A percentile compares a stretch with the other conserved stretches of the same genome.
Evolutionary conservation across 108 stramenopile species (phyloP).

Genomic region (Aurantiochytrium sp.): DNA sequence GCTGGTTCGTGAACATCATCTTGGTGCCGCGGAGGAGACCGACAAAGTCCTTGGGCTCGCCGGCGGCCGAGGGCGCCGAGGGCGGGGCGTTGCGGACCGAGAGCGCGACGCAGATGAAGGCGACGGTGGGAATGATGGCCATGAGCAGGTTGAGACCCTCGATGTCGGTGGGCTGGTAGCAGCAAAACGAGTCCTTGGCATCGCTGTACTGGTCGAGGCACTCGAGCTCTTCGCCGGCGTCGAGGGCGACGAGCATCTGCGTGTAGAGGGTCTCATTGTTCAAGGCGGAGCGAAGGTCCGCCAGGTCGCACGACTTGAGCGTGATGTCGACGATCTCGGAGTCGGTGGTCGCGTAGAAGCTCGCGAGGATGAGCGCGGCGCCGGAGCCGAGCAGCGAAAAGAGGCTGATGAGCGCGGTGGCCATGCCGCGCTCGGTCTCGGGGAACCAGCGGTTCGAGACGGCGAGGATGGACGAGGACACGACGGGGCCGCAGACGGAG

Average conservation of each 20-base stretch:
- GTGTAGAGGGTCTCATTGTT: too few species aligned
- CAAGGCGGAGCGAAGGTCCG: too few species aligned
- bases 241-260: not conserved
- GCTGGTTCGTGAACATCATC: not conserved
- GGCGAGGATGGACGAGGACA: not conserved
- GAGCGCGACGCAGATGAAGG: not conserved
- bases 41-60: not conserved
- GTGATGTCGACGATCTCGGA: not conserved
- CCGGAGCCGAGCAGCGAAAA: not conserved
- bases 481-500: not conserved
- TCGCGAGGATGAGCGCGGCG: not conserved
- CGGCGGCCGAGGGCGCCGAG: not conserved
- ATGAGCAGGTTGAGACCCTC: not conserved
- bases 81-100: not conserved
- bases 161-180: conserved; percentile 11
- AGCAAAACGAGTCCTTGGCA: conserved; percentile 12
- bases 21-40: not conserved
- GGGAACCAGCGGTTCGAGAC: conserved; percentile 29
- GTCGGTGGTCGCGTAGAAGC: not conserved
- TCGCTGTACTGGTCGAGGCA: not conserved
- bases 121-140: not conserved
- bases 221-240: not conserved
- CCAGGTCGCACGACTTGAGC: conserved; percentile 26
- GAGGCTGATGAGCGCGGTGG: not conserved
- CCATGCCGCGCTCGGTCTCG: not conserved